Base-by-base conservation (phyloP, 345 rosid genomes). In the Euclidium syriacum region DNA sequence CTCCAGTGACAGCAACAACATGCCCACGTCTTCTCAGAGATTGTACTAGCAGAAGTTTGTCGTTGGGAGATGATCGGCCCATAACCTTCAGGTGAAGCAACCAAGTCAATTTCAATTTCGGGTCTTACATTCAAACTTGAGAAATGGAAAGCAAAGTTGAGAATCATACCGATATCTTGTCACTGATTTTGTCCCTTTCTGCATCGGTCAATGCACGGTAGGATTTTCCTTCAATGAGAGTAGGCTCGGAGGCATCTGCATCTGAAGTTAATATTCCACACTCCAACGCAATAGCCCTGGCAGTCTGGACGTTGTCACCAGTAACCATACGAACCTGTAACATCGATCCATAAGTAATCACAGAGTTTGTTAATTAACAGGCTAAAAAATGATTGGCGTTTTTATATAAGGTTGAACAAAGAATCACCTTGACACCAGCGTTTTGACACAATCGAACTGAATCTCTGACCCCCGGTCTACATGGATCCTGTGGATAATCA, bases 271-370 rank as follows among this genome's bases (percentile, higher is more conserved):
- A 67, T 74, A 94, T 94, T 41, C 99, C 99, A 63, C 99, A 94
- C 65, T 94, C 99, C 66, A 87, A 64, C 50, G 97, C 97, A 75
- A 94, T 87, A 51, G 99, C 89, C 75, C 78, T 90, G 2, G 99
- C 99, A 57, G 99, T 94, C 66, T 84, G 88, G 65, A 87, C 26
- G 76, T 94, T 94, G 81, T 94, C 99, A 60, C 99, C 99, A 67
- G 99, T 94, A 34, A 94, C 89, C 99, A 94, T 94, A 26, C 97
- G 95, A 36, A 94, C 97, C 99, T 94, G 19, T 24, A 33, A 70
- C 23, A 56, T 23, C 19, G 33, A 47, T 18, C 20, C 27, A 44
- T 43, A 34, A 50, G 36, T 38, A 23, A 58, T 34, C 20, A 48
- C 58, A 38, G 24, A 16, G 0, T 30, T 33, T 4, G 16, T 6